These are phyloP conservation scores for Cucumis variabilis DNA, from an alignment of 331 rosid genomes.

Conservation along the genomic window DNA sequence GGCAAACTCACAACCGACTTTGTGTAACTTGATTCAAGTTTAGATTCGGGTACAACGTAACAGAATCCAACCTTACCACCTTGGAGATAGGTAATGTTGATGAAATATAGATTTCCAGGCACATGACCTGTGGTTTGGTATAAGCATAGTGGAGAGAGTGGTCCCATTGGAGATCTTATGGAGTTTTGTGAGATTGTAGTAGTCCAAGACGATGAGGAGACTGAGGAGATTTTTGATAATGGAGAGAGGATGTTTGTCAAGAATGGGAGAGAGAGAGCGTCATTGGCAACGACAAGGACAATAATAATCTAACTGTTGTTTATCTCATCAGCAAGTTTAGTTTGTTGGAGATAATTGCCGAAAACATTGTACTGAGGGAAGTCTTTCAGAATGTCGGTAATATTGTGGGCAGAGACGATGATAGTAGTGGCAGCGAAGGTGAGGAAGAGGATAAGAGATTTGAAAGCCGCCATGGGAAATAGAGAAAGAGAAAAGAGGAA, in stretches of 20 bases:
- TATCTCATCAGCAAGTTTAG: conserved; percentile 81
- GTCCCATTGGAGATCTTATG: conserved; percentile 88
- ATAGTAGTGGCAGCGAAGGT: conserved; percentile 35
- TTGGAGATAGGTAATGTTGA: conserved; percentile 82
- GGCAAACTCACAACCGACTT: conserved; percentile 84
- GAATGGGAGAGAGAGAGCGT: conserved; percentile 61
- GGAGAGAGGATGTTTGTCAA: conserved; percentile 73
- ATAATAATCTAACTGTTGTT: conserved; percentile 88
- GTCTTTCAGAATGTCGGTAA: conserved; percentile 75
- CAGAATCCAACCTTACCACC: conserved; percentile 95
- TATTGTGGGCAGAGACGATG: conserved; percentile 78
- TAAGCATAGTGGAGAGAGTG: conserved; percentile 76
- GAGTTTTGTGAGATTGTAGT: conserved; percentile 79
- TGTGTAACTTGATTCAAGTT: conserved; percentile 78
- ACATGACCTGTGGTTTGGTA: conserved; percentile 90
- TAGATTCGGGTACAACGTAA: conserved; percentile 85
- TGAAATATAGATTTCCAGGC: conserved; percentile 73
- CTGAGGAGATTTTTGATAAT: conserved; percentile 77
- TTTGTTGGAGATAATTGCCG: conserved; percentile 63
- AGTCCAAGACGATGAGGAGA: conserved; percentile 84
- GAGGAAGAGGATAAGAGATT: conserved; percentile 32
- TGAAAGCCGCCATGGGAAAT: conserved; percentile 11
- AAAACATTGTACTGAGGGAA: conserved; percentile 64
- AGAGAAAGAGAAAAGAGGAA: background rate
- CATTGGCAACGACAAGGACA: conserved; percentile 72